These are phyloP conservation scores for Spergularia azorica DNA, from an alignment of 179 eudicot species.

Conservation along the genomic window DNA sequence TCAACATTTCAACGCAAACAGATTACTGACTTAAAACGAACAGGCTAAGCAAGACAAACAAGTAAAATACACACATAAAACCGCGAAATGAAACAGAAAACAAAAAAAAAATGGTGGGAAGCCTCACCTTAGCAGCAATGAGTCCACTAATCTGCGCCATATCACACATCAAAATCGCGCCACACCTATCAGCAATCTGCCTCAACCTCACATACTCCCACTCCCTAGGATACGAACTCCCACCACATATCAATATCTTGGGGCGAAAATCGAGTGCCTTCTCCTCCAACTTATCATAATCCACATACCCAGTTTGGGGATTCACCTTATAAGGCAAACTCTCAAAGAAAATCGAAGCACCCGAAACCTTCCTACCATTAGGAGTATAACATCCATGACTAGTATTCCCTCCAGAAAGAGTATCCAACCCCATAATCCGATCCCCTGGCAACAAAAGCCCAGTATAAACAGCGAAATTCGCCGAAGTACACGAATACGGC, in stretches of 20 bases:
- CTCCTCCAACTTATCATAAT: slow-evolving; percentile 86
- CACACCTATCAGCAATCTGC: slow-evolving; percentile 74
- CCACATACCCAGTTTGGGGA: slow-evolving; percentile 68
- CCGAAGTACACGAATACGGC: slow-evolving; percentile 86
- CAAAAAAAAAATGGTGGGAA: background rate
- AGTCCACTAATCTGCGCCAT: slow-evolving; percentile 97
- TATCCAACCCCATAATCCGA: slow-evolving; percentile 87
- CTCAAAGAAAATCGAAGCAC: slow-evolving; percentile 89
- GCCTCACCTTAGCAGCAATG: slow-evolving; percentile 77
- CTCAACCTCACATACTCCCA: slow-evolving; percentile 79
- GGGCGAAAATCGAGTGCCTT: slow-evolving; percentile 85
- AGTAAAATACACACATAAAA: background rate
- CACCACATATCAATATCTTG: slow-evolving; percentile 87
- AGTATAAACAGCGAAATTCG: slow-evolving; percentile 84
- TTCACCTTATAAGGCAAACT: slow-evolving; percentile 74
- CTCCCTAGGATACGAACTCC: slow-evolving; percentile 87
- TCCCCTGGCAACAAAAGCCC: slow-evolving; percentile 80
- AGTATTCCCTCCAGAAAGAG: slow-evolving; percentile 76
- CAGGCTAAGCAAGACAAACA: background rate
- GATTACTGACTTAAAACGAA: background rate
- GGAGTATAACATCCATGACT: slow-evolving; percentile 82
- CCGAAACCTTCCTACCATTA: slow-evolving; percentile 75
- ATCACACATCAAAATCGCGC: slow-evolving; percentile 82
- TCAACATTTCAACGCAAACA: background rate
- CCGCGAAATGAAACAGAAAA: background rate